These are phyloP conservation scores for Suillus tomentosus DNA, from an alignment of 768 basidiomycete genomes.

Conservation along the genomic window DNA sequence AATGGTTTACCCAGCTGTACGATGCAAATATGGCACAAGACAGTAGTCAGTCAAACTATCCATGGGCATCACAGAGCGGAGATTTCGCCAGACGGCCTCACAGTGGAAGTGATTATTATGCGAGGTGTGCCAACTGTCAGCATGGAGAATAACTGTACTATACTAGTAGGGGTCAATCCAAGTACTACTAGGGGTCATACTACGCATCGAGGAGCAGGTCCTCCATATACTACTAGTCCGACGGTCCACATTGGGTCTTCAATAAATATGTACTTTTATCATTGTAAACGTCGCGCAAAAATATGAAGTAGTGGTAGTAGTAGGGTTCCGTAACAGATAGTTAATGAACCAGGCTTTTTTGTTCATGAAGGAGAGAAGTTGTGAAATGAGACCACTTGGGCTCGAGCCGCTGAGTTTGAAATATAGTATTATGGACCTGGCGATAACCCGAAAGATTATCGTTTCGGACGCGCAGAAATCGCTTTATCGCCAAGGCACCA, in stretches of 20 bases:
- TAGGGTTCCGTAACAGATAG: neutral
- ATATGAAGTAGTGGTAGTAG: neutral
- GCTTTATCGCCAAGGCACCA: constrained; percentile 5
- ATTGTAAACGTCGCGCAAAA: neutral
- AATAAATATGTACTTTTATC: neutral
- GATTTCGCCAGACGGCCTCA: neutral
- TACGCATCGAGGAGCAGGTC: neutral
- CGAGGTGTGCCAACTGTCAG: neutral
- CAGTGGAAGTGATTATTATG: neutral
- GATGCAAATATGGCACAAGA: neutral
- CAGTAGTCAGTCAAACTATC: neutral
- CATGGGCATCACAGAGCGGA: neutral
- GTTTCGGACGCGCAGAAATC: neutral
- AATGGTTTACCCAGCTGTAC: neutral
- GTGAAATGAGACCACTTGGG: neutral
- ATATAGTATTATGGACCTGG: neutral
- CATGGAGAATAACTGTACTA: neutral
- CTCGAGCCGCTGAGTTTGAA: neutral
- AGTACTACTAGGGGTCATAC: too few species aligned
- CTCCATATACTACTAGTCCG: neutral
- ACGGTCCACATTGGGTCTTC: neutral
- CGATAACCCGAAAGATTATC: constrained; percentile 1
- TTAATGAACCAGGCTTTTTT: neutral
- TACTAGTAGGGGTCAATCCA: too few species aligned
- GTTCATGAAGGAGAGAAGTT: neutral